These are phyloP conservation scores for Buddleja alternifolia DNA, from an alignment of 257 asterid species.

Conservation along the genomic window DNA sequence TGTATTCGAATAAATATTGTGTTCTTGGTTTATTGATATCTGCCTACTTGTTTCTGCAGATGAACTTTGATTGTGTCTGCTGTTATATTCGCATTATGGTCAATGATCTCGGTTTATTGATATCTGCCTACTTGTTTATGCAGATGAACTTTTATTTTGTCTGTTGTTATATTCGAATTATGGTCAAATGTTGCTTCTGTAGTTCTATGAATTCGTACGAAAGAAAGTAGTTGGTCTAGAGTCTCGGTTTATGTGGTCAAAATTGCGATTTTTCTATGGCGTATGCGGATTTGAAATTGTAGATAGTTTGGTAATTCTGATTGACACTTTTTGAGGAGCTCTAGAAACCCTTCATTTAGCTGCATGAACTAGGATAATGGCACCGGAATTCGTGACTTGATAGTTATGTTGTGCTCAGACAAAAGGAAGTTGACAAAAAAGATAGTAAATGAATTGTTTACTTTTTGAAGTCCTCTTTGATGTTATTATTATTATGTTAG, in stretches of 20 bases:
- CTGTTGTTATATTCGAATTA: not conserved
- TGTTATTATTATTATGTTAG: not conserved
- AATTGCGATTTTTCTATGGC: not conserved
- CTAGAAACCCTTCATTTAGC: not conserved
- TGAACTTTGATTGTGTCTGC: no score
- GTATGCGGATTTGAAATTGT: not conserved
- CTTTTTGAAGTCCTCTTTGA: not conserved
- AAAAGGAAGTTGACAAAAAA: no score
- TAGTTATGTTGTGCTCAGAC: not conserved
- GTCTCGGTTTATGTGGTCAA: conserved; percentile 6
- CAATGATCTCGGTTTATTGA: not conserved
- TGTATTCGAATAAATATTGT: not conserved
- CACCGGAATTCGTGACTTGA: conserved; percentile 1
- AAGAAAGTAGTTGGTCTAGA: not conserved
- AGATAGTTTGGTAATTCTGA: not conserved
- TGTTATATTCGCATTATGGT: not conserved
- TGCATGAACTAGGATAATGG: not conserved
- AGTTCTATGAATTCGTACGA: not conserved
- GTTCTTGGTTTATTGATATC: not conserved
- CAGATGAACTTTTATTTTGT: no score
- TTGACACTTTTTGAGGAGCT: not conserved
- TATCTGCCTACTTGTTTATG: no score
- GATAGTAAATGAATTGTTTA: no score
- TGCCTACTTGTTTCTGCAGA: no score
- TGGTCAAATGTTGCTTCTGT: conserved; percentile 2